Percentiles rank a stretch among this genome's conserved stretches.
Evolutionary conservation across 352 stramenopile species (phyloP).

Genomic region (Globisporangium megalacanthum): DNA sequence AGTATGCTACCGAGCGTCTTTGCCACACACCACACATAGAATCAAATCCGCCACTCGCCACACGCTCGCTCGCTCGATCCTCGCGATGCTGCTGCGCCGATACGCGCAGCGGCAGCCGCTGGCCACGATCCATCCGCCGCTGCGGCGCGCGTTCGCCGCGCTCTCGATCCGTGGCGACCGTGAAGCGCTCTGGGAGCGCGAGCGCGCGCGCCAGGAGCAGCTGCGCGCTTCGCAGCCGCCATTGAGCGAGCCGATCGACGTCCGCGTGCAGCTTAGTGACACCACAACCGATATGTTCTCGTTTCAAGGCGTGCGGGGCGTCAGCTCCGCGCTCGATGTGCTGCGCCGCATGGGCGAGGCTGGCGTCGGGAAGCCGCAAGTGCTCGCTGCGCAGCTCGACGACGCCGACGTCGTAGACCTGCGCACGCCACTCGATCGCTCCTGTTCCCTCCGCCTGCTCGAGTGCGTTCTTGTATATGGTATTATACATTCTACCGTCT

Average conservation of each 20-base stretch:
- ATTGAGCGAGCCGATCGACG: constrained; percentile 30
- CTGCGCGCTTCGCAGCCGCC: constrained; percentile 9
- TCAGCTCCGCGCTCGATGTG: constrained; percentile 53
- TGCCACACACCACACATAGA: background rate
- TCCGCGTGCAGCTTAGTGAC: constrained; percentile 29
- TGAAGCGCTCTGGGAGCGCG: constrained; percentile 43
- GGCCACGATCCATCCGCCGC: background rate
- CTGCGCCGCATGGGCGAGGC: constrained; percentile 50
- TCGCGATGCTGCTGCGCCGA: background rate
- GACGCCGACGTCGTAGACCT: constrained; percentile 48
- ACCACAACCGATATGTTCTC: constrained; percentile 13
- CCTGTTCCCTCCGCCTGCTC: constrained; percentile 48
- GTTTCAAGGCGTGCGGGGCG: constrained; percentile 40
- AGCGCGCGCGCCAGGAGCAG: constrained; percentile 44
- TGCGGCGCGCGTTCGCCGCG: constrained; percentile 6
- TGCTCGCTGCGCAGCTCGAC: constrained; percentile 40
- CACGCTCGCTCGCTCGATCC: background rate
- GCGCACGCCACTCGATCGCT: constrained; percentile 34
- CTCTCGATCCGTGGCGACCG: constrained; percentile 41
- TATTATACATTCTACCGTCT: background rate
- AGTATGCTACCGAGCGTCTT: background rate
- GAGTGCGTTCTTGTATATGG: constrained; percentile 35
- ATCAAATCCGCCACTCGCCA: background rate
- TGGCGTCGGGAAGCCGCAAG: constrained; percentile 52
- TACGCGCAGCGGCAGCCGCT: background rate